Percentiles rank a stretch among this genome's conserved stretches.
Conservation (phyloP, 305 asterid species). For the Fraxinus nigra region DNA sequence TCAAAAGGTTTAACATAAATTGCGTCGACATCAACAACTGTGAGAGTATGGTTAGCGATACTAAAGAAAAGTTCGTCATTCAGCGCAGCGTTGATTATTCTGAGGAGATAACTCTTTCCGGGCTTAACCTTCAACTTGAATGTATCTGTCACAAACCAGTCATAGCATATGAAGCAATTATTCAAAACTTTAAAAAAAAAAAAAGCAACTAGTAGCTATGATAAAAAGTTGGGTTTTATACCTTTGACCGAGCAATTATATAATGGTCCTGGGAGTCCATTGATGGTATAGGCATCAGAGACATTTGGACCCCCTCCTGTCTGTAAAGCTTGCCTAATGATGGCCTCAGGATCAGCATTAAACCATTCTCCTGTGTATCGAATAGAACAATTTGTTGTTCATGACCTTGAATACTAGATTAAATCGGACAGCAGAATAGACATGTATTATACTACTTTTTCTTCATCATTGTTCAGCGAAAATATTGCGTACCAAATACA, state of each 20-base stretch:
- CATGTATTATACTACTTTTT: not conserved
- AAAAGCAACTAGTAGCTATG: too few relatives aligned
- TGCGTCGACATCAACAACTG: conserved; percentile 40
- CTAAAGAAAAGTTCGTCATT: conserved; percentile 26
- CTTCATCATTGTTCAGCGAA: not conserved
- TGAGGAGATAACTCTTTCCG: conserved; percentile 14
- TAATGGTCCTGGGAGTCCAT: conserved; percentile 53
- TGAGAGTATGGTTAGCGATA: conserved; percentile 26
- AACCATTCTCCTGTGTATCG: conserved; percentile 56
- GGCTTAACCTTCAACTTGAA: conserved; percentile 36
- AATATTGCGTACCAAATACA: conserved; percentile 33
- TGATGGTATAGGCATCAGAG: conserved; percentile 58
- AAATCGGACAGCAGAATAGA: not conserved
- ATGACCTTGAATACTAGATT: not conserved
- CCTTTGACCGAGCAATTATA: conserved; percentile 56
- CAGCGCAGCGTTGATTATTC: conserved; percentile 28
- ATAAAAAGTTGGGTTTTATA: not conserved
- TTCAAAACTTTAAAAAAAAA: not conserved
- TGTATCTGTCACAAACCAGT: conserved; percentile 27
- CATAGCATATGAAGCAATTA: not conserved
- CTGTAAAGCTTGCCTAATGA: conserved; percentile 39
- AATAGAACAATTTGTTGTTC: not conserved
- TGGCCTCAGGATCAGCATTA: conserved; percentile 45
- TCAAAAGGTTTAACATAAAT: conserved; percentile 43
- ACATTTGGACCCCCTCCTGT: conserved; percentile 55